Evolutionary conservation across 352 stramenopile species (phyloP), one percentile per base, ranked within the genome.

Genomic region (Phytophthora cryptogea): DNA sequence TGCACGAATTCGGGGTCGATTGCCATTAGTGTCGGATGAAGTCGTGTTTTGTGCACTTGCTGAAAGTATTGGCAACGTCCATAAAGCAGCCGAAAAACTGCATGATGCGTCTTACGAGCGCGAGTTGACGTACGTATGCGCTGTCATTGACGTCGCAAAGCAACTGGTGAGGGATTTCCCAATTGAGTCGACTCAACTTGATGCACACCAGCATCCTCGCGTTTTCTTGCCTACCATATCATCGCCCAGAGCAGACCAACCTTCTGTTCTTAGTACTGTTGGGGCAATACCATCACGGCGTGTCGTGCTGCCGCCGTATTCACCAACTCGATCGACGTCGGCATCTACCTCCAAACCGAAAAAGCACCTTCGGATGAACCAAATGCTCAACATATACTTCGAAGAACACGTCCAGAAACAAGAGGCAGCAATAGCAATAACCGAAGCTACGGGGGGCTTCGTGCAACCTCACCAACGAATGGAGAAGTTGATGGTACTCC

Each of bases 21-120:
- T 86, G 14, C 78, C 80, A 1, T 54, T 79, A 14, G 67, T 80
- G 13, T 78, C 63, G 0, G 78, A 90, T 6, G 64, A 74, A 36
- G 58, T 88, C 3, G 80, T 76, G 14, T 90, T 72, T 17, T 89
- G 76, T 31, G 78, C 80, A 2, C 49, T 92, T 1, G 80, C 78
- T n/a, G 80, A 92, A 44, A 71, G 68, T 14, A 42, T 76, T 1
- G 78, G 76, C 2, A 67, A 83, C 28, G 78, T 79, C 5, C 61
- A 80, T 2, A 40, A 69, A 42, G 82, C 82, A 5, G 59, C 78
- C 6, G 80, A 89, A 54, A 78, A 78, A 33, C 57, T 92, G 1
- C 74, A 83, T 35, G 76, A 82, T 44, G 32, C 68, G 9, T 73
- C 52, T 9, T 89, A 89, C 36, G 68, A 89, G 26, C 69, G 75